Conservation (phyloP, 768 basidiomycete species). For the Tylopilus vinaceipallidus region DNA sequence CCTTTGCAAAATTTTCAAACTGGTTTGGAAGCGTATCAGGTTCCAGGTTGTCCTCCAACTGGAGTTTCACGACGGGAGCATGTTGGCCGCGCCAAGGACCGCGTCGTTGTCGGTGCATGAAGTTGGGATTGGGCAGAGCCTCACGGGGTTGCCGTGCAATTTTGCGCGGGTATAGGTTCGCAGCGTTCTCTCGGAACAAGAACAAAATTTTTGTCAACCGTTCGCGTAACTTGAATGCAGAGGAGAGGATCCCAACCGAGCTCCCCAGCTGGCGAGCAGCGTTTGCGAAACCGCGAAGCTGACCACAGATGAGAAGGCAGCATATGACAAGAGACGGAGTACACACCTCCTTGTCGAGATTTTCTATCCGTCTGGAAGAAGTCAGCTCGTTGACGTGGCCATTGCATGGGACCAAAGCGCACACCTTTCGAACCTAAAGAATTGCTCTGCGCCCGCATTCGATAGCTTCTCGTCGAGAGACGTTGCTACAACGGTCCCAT, state of each 20-base stretch:
- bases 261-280: slow-evolving; percentile 55
- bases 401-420: slow-evolving; percentile 9
- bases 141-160: slow-evolving; percentile 40
- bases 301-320: slow-evolving; percentile 10
- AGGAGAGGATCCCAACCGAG: slow-evolving; percentile 55
- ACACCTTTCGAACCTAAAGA: slow-evolving; percentile 47
- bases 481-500: slow-evolving; percentile 30
- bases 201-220: slow-evolving; percentile 49
- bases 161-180: slow-evolving; percentile 52
- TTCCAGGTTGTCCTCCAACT: slow-evolving; percentile 42
- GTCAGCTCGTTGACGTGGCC: slow-evolving; percentile 5
- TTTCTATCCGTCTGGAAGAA: slow-evolving; percentile 40
- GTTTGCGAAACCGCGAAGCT: slow-evolving; percentile 54
- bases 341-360: slow-evolving; percentile 46
- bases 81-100: slow-evolving; percentile 33
- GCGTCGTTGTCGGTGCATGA: slow-evolving; percentile 32
- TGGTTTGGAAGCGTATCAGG: slow-evolving; percentile 48
- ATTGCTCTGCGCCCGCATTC: slow-evolving; percentile 48
- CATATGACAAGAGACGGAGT: not conserved
- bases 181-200: slow-evolving; percentile 56
- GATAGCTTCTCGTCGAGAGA: slow-evolving; percentile 51
- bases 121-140: slow-evolving; percentile 36
- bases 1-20: slow-evolving; percentile 44
- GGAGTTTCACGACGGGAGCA: slow-evolving; percentile 37
- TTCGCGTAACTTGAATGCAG: slow-evolving; percentile 49